phyloP scores from a whole-genome alignment of 129 eudicot species.

The Rutidosis leptorrhynchoides region DNA sequence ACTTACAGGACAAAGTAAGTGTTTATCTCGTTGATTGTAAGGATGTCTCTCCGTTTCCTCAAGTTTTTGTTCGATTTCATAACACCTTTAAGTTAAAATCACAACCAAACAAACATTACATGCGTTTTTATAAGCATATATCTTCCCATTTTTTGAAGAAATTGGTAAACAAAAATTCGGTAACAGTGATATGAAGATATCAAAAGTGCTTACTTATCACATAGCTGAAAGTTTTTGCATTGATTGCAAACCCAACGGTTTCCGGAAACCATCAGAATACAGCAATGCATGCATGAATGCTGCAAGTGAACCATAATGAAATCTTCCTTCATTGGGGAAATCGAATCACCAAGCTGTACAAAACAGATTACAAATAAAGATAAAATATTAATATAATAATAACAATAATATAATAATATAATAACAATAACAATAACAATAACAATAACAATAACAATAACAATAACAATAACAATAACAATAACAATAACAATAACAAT shows the following conservation, averaged over 20 bases:
- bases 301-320: slow-evolving; percentile 99
- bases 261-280: slow-evolving; percentile 84
- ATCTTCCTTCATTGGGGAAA: slow-evolving; percentile 94
- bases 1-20: slow-evolving; percentile 59
- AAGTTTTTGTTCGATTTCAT: slow-evolving; percentile 66
- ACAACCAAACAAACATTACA: slow-evolving; percentile 15
- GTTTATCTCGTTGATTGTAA: slow-evolving; percentile 66
- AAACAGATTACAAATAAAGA: slow-evolving; percentile 13
- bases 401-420: no score
- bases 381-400: background rate
- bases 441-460: no score
- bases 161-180: background rate
- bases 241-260: slow-evolving; percentile 87
- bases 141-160: background rate
- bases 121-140: background rate
- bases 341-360: slow-evolving; percentile 89
- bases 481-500: no score
- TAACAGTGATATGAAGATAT: background rate
- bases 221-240: slow-evolving; percentile 87
- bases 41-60: slow-evolving; percentile 92
- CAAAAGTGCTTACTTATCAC: slow-evolving; percentile 77
- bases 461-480: no score
- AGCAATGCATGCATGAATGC: slow-evolving; percentile 91
- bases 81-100: slow-evolving; percentile 55
- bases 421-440: no score